Evolutionary conservation across 2,329 filamentous ascomycete genomes (phyloP).

Genomic region (Teratosphaeria pseudoeucalypti): DNA sequence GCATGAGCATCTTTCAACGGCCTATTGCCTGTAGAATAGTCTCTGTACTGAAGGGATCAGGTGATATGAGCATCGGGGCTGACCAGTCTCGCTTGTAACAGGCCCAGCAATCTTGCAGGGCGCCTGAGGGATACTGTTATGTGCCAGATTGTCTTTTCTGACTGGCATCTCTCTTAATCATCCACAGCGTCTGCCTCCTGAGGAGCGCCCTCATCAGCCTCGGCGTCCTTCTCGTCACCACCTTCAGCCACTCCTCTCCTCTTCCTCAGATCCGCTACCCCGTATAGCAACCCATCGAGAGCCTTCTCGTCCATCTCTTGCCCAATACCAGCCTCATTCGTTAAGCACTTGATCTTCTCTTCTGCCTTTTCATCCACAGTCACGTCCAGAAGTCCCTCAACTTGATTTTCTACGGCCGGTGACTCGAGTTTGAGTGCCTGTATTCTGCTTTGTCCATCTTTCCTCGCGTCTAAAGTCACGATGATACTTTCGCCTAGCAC

Average conservation of each 20-base stretch:
- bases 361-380: background rate
- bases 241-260: constrained; percentile 18
- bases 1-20: background rate
- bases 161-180: background rate
- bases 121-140: background rate
- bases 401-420: background rate
- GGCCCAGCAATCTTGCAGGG: background rate
- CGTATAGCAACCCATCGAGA: constrained; percentile 37
- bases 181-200: background rate
- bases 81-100: no score
- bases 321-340: constrained; percentile 4
- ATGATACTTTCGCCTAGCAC: constrained; percentile 5
- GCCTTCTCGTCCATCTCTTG: constrained; percentile 25
- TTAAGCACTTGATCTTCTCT: background rate
- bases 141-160: background rate
- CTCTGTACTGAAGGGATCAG: background rate
- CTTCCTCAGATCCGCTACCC: constrained; percentile 40
- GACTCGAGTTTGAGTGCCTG: background rate
- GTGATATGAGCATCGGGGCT: no score
- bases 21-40: background rate
- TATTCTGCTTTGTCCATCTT: constrained; percentile 2
- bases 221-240: constrained; percentile 1
- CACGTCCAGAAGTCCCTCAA: background rate
- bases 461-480: constrained; percentile 11
- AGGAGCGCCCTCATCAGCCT: background rate